Evolutionary conservation across 805 yeast genomes (phyloP).

Genomic region (Starmerella apicola): DNA sequence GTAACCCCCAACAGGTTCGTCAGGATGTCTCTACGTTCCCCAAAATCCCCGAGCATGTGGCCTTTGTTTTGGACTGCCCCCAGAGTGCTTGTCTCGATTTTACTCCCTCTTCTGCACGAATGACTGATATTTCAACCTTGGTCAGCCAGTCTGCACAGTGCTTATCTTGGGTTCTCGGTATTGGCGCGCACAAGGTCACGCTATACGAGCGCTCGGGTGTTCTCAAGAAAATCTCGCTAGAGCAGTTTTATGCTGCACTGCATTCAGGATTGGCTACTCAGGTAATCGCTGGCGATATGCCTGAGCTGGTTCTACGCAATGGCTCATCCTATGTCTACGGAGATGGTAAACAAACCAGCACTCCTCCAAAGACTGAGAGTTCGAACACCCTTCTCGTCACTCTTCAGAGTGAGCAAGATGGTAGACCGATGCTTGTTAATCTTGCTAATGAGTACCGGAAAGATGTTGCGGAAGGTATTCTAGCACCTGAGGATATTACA

Average conservation of each 20-base stretch:
- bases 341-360: neutral
- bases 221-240: conserved; percentile 32
- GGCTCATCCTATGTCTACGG: neutral
- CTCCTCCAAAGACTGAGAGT: neutral
- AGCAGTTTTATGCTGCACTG: conserved; percentile 41
- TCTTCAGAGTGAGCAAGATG: conserved; percentile 65
- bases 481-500: conserved; percentile 54
- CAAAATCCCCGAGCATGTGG: conserved; percentile 67
- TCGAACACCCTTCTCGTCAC: conserved; percentile 40
- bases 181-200: conserved; percentile 63
- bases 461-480: conserved; percentile 47
- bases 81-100: too few relatives aligned
- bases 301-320: conserved; percentile 1
- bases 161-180: conserved; percentile 77
- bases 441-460: conserved; percentile 78
- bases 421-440: conserved; percentile 80
- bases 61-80: conserved; percentile 43
- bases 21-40: conserved; percentile 46
- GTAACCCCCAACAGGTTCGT: conserved; percentile 72
- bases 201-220: conserved; percentile 73
- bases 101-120: conserved; percentile 64
- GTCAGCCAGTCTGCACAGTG: conserved; percentile 37
- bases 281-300: conserved; percentile 29
- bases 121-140: conserved; percentile 40
- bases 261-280: conserved; percentile 50